Evolutionary conservation across 768 basidiomycete genomes (phyloP).

Genomic region (Rhizopogon vulgaris): DNA sequence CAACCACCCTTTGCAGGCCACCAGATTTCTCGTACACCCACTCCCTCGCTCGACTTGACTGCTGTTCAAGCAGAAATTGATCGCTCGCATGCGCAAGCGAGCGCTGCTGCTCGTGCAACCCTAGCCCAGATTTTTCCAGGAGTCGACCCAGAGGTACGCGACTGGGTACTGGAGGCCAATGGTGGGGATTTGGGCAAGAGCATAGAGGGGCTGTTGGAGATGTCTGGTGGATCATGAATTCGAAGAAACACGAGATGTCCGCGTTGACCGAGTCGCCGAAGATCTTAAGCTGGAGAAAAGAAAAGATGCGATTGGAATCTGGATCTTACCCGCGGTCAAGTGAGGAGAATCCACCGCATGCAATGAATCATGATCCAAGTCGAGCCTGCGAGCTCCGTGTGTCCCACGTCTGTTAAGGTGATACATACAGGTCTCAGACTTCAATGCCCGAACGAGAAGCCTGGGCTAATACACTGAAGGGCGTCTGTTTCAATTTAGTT

Average conservation of each 20-base stretch:
- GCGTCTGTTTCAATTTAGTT: no score
- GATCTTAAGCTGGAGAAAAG: background rate
- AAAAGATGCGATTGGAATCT: background rate
- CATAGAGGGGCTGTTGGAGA: slow-evolving; percentile 81
- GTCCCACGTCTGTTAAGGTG: no score
- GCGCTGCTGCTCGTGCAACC: slow-evolving; percentile 67
- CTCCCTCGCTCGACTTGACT: slow-evolving; percentile 61
- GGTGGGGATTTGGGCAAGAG: slow-evolving; percentile 84
- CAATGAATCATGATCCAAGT: no score
- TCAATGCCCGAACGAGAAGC: no score
- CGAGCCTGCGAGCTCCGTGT: no score
- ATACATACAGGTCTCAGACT: no score
- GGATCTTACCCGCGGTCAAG: no score
- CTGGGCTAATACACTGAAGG: no score
- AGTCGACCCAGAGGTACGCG: slow-evolving; percentile 77
- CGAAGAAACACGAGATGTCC: no score
- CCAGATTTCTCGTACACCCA: slow-evolving; percentile 63
- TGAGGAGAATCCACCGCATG: no score
- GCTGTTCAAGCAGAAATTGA: slow-evolving; percentile 77
- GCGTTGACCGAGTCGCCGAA: background rate
- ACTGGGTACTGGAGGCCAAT: slow-evolving; percentile 87
- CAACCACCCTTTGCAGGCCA: slow-evolving; percentile 40
- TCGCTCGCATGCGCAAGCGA: slow-evolving; percentile 66
- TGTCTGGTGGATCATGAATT: slow-evolving; percentile 24
- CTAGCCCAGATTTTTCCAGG: slow-evolving; percentile 84